Base-by-base conservation (phyloP, 1,139 yeast genomes). In the Dujonia santamariae region DNA sequence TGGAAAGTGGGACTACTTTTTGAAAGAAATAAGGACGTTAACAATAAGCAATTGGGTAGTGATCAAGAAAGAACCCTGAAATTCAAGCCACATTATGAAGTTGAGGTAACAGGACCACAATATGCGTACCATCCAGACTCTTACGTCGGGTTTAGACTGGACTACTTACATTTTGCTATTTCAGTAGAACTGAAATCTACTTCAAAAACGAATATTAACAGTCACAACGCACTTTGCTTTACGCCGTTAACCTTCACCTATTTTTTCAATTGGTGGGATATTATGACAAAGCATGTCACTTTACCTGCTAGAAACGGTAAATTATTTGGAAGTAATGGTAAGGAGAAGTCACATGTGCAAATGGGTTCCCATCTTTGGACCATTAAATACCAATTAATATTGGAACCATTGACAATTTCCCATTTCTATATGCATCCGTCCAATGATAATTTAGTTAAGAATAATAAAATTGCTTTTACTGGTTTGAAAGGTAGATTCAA, bases 201-300 rank as follows among this genome's bases (percentile, higher is more conserved):
- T 13, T 54, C 68, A 0, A 7, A 19, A 7, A 32, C 47, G 2
- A 45, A 48, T 3, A 68, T 65, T 0, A 55, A 58, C 35, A 53
- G 84, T 2, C 78, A 75, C 47, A 90, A 88, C 56, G 72, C 88
- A 1, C 75, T 82, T 12, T 94, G 88, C 53, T 59, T 90, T 28
- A 72, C 95, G 0, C 96, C 97, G 0, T 59, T 69, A 26, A 71
- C 83, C 0, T 65, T 87, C 43, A 59, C 62, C 9, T 84, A 84
- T 46, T 90, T 90, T 62, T 78, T 75, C 48, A 59, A 63, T 26
- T 92, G 97, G 97, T 88, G 96, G 96, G 61, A 69, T 32, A 70
- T 82, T 36, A 78, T 92, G 49, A 78, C 82, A 18, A 78, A 85
- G 30, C 73, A 75, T 21, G 63, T 83, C 20, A 80, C 95, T 4